Evolutionary conservation across 371 early-diverging fungal genomes (phyloP), one percentile per base, ranked within the genome.

Genomic region (Sporodiniella umbellata): DNA sequence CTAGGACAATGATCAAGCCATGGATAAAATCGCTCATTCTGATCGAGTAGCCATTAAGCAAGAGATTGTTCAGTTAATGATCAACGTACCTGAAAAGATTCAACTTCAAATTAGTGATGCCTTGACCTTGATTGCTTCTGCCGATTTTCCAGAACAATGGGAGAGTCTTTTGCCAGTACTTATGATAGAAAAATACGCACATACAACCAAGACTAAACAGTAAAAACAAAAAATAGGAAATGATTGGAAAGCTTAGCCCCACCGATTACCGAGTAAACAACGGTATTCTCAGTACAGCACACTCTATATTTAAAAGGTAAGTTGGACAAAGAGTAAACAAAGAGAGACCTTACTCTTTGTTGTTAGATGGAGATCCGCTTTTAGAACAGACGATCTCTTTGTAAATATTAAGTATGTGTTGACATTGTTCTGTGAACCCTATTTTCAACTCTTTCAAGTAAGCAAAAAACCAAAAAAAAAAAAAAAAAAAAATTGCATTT

Each of bases 31-130:
- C 26, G 40, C 83, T 0, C 33, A 51, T 1, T 73, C 76, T 24
- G 95, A 95, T 72, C 85, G 97, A 40, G 52, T 56, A n/a, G 81
- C 80, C 1, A 87, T 96, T 61, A 96, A 95, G 69, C 56, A 66
- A 22, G 75, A 79, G 44, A 87, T 97, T 45, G 90, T 98, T 33
- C 75, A 79, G 33, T 62, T 96, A 30, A 91, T 97, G 93, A 86
- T 92, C 23, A 69, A 79, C 17, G 80, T 88, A 3, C 90, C 93
- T 19, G 73, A 82, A 25, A 79, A 78, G 47, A 66, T 97, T 48
- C 96, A 95, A 63, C 63, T 90, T 30, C 96, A 94, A 67, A 71
- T 99, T 28, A 88, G 90, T 62, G 99, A 96, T 54, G 92, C 95
- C 0, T 80, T 99, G 22, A 72, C 90, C 26, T 81, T 90, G 37